Evolutionary conservation across 306 rosid species (phyloP).

Genomic region (Quercus mongolica): DNA sequence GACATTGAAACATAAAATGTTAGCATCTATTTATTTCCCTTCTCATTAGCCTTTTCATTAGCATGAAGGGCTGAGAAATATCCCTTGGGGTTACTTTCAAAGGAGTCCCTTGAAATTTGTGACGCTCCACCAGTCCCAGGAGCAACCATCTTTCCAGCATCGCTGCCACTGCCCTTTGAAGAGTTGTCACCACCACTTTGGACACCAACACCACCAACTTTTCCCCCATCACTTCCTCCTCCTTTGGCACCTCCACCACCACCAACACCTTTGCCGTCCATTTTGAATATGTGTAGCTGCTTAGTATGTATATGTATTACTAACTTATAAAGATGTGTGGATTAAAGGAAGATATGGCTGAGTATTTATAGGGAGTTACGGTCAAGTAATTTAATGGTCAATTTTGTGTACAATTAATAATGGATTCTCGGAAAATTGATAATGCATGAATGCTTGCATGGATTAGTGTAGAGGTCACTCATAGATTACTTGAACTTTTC

Average conservation of each 20-base stretch:
- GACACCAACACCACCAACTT: neutral
- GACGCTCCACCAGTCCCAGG: conserved; percentile 2
- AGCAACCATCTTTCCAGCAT: neutral
- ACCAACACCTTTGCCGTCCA: neutral
- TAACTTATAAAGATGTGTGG: too few species aligned
- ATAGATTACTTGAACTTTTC: neutral
- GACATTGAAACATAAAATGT: too few species aligned
- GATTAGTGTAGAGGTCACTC: neutral
- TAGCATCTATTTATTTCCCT: neutral
- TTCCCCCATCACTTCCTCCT: neutral
- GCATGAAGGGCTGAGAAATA: neutral
- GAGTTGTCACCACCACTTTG: neutral
- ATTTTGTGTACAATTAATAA: neutral
- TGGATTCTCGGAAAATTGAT: neutral
- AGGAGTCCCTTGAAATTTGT: neutral
- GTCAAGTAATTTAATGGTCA: neutral
- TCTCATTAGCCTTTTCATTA: neutral
- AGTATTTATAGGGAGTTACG: too few species aligned
- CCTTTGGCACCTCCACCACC: neutral
- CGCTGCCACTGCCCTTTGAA: neutral
- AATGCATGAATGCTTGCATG: neutral
- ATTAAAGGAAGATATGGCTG: too few species aligned
- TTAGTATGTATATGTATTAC: too few species aligned
- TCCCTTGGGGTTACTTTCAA: conserved; percentile 1
- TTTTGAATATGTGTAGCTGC: neutral